A percentile compares a stretch with the other conserved stretches of the same genome.
phyloP scores from a whole-genome alignment of 371 early-diverging fungal species.

The Vairimorpha apis region DNA sequence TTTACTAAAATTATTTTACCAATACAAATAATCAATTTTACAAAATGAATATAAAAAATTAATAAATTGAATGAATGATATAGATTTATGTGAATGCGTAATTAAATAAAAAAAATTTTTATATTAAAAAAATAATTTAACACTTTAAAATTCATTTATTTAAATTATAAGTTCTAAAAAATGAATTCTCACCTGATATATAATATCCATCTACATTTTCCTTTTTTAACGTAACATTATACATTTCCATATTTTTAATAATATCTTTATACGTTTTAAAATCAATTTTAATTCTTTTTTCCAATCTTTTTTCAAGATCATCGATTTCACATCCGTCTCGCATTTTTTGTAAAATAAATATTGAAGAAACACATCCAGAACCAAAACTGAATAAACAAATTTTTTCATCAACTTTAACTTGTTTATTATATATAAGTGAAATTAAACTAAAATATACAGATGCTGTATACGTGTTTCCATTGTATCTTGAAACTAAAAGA shows the following conservation, averaged over 20 bases:
- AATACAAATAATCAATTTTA: too few relatives aligned
- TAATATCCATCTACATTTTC: neutral
- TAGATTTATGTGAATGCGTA: neutral
- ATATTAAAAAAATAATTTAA: too few relatives aligned
- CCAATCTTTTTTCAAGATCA: slow-evolving; percentile 15
- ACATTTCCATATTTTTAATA: neutral
- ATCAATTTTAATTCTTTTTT: slow-evolving; percentile 7
- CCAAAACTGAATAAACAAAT: slow-evolving; percentile 85
- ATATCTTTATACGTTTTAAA: slow-evolving; percentile 7
- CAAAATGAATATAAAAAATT: too few relatives aligned
- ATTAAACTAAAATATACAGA: slow-evolving; percentile 79
- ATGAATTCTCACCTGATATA: neutral
- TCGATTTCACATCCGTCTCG: slow-evolving; percentile 28
- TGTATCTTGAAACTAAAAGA: slow-evolving; percentile 72
- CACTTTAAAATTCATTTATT: too few relatives aligned
- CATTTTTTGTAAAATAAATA: slow-evolving; percentile 64
- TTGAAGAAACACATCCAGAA: slow-evolving; percentile 82
- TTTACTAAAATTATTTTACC: too few relatives aligned
- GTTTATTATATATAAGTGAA: slow-evolving; percentile 66
- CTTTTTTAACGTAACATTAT: neutral
- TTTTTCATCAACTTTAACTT: slow-evolving; percentile 68
- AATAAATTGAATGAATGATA: too few relatives aligned
- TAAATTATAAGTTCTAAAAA: neutral
- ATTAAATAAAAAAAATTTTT: neutral
- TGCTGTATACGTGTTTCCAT: slow-evolving; percentile 91